Conservation (phyloP, 768 basidiomycete species). For the Gelatoporia subvermispora region DNA sequence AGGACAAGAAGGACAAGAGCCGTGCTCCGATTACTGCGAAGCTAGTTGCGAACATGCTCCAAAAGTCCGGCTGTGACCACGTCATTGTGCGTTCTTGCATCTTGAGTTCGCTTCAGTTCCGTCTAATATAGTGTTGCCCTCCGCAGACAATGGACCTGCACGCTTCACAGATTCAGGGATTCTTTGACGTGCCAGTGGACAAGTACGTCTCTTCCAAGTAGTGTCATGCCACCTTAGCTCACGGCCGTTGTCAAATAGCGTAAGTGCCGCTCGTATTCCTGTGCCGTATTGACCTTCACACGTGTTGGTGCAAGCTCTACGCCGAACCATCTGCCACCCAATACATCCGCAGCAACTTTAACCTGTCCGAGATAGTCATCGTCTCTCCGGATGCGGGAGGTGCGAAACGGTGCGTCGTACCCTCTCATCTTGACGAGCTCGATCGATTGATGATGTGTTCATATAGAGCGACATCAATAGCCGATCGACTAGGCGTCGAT, state of each 20-base stretch:
- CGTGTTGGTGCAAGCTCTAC: slow-evolving; percentile 57
- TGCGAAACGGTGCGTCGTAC: slow-evolving; percentile 75
- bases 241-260: slow-evolving; percentile 29
- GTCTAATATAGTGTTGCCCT: neutral
- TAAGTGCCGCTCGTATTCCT: slow-evolving; percentile 32
- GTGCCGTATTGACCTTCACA: slow-evolving; percentile 12
- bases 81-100: slow-evolving; percentile 68
- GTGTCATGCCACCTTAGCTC: slow-evolving; percentile 2
- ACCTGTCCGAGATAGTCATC: slow-evolving; percentile 81
- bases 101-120: slow-evolving; percentile 1
- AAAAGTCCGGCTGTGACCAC: slow-evolving; percentile 90
- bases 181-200: slow-evolving; percentile 99
- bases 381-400: slow-evolving; percentile 98
- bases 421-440: neutral
- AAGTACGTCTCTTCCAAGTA: slow-evolving; percentile 61
- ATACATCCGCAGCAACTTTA: slow-evolving; percentile 92
- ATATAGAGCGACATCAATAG: slow-evolving; percentile 89
- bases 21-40: slow-evolving; percentile 97
- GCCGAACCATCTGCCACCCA: slow-evolving; percentile 93
- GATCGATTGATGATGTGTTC: neutral
- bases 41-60: slow-evolving; percentile 96
- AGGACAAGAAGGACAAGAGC: slow-evolving; percentile 99
- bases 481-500: slow-evolving; percentile 92
- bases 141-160: slow-evolving; percentile 95
- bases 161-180: slow-evolving; percentile 98